These are phyloP conservation scores for Kluyveromyces dobzhanskii DNA, from an alignment of 805 yeast species.

Conservation along the genomic window DNA sequence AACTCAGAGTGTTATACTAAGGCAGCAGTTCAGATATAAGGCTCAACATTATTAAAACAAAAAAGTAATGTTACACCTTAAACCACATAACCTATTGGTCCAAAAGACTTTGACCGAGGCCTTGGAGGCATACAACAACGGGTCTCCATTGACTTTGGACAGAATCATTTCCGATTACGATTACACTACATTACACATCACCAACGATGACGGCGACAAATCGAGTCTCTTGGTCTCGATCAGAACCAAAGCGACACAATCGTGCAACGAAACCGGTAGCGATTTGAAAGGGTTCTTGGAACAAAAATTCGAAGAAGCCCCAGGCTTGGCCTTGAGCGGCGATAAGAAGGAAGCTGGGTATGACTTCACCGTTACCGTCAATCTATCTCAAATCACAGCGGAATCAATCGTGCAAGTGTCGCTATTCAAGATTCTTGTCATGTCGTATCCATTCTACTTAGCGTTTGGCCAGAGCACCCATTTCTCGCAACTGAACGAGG, in stretches of 20 bases:
- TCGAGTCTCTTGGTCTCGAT: slow-evolving; percentile 28
- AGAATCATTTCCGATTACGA: slow-evolving; percentile 92
- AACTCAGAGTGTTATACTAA: no score
- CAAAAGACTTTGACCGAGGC: slow-evolving; percentile 69
- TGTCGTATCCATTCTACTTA: slow-evolving; percentile 87
- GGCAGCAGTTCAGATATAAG: no score
- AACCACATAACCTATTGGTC: slow-evolving; percentile 73
- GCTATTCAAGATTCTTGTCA: slow-evolving; percentile 70
- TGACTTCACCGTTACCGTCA: slow-evolving; percentile 68
- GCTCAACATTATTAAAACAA: no score
- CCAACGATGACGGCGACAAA: slow-evolving; percentile 64
- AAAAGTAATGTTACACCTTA: slow-evolving; percentile 68
- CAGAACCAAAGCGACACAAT: slow-evolving; percentile 28
- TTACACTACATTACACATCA: slow-evolving; percentile 86
- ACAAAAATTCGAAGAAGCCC: slow-evolving; percentile 12
- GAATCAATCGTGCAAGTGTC: slow-evolving; percentile 56
- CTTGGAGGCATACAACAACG: slow-evolving; percentile 21
- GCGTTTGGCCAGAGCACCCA: slow-evolving; percentile 77
- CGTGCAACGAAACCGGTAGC: slow-evolving; percentile 15
- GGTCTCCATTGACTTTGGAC: slow-evolving; percentile 45
- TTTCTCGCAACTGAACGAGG: slow-evolving; percentile 35
- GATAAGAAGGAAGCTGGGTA: slow-evolving; percentile 56
- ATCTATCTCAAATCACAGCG: slow-evolving; percentile 47
- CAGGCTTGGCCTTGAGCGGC: slow-evolving; percentile 17
- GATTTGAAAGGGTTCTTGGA: slow-evolving; percentile 17